Conservation (phyloP, 2,329 filamentous ascomycete species). For the Beauveria australis region DNA sequence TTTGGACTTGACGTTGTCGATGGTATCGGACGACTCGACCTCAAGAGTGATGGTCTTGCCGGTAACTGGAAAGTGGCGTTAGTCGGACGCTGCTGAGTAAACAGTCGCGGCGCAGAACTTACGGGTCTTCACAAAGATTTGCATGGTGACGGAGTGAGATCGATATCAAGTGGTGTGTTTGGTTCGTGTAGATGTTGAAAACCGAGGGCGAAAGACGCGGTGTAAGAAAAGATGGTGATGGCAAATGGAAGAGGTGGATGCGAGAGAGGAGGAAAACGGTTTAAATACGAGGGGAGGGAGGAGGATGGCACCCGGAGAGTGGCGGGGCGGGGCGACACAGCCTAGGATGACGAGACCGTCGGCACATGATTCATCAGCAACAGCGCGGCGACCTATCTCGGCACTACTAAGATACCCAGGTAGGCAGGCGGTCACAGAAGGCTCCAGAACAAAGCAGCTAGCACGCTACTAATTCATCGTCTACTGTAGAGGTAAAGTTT, state of each 20-base stretch:
- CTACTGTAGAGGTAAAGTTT: conserved; percentile 13
- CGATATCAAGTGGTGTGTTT: background rate
- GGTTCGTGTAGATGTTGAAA: background rate
- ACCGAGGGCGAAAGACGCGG: conserved; percentile 2
- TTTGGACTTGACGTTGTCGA: conserved; percentile 2
- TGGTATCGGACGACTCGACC: conserved; percentile 3
- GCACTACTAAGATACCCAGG: background rate
- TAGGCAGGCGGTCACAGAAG: conserved; percentile 21
- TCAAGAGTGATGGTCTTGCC: conserved; percentile 43
- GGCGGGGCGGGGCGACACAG: conserved; percentile 23
- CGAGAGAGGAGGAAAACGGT: conserved; percentile 19
- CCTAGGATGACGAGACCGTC: conserved; percentile 17
- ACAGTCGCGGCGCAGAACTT: conserved; percentile 37
- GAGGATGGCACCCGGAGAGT: conserved; percentile 20
- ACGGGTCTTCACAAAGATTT: conserved; percentile 98
- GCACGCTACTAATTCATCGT: background rate
- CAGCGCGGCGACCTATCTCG: conserved; percentile 11
- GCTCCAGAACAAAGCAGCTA: conserved; percentile 27
- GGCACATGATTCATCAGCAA: conserved; percentile 31
- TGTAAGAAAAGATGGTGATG: conserved; percentile 12
- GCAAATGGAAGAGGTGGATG: conserved; percentile 11
- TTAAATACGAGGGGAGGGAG: conserved; percentile 22
- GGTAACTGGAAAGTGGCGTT: conserved; percentile 47
- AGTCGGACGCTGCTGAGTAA: conserved; percentile 12
- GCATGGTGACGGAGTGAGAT: conserved; percentile 48